Evolutionary conservation across 371 early-diverging fungal genomes (phyloP).

Genomic region (Phascolomyces articulosus): DNA sequence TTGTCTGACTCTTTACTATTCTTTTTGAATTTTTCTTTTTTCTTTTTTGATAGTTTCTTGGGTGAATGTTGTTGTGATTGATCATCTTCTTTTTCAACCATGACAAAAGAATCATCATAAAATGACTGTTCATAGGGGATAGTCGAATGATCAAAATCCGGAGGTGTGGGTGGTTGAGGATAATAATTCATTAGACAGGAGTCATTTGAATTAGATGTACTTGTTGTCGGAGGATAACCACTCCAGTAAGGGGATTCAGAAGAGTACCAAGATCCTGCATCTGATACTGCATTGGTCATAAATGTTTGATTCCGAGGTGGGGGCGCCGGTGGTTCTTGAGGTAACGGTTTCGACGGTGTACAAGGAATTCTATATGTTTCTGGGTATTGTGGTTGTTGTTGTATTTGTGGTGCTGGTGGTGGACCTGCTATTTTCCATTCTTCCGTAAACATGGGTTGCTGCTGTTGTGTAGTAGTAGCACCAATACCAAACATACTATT

Average conservation of each 20-base stretch:
- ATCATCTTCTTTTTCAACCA: background rate
- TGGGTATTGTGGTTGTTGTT: background rate
- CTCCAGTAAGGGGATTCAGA: slow-evolving; percentile 3
- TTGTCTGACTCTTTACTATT: no score
- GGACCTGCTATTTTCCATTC: slow-evolving; percentile 1
- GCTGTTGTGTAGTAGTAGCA: background rate
- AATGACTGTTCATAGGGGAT: background rate
- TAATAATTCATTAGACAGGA: background rate
- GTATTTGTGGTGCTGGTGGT: slow-evolving; percentile 1
- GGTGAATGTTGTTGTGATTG: background rate
- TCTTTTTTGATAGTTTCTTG: background rate
- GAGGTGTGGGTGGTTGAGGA: background rate
- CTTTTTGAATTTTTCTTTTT: background rate
- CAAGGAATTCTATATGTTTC: slow-evolving; percentile 6
- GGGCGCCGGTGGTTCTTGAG: slow-evolving; percentile 29
- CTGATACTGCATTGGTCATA: slow-evolving; percentile 3
- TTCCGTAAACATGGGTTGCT: background rate
- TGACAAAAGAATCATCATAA: no score
- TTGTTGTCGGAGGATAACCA: slow-evolving; percentile 9
- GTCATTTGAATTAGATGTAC: background rate
- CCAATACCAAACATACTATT: background rate
- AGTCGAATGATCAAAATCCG: background rate
- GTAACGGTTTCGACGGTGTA: slow-evolving; percentile 23
- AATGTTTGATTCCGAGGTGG: slow-evolving; percentile 24
- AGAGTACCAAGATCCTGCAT: slow-evolving; percentile 2